These are phyloP conservation scores for Scenedesmus sp. DNA, from an alignment of 163 green algal species.

Conservation along the genomic window DNA sequence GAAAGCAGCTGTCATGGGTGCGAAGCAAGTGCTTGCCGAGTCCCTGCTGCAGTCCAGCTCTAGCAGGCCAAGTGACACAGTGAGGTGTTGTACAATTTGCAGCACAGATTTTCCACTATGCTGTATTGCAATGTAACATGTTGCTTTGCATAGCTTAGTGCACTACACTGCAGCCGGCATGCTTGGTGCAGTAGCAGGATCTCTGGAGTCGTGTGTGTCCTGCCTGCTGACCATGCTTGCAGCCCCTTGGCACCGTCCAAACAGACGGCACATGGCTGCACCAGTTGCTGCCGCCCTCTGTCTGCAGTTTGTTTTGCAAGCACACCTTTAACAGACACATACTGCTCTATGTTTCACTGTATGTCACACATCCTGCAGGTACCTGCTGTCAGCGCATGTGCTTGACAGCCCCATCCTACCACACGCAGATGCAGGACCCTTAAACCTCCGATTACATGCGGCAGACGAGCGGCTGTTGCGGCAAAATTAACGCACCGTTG, in stretches of 20 bases:
- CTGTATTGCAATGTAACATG: background rate
- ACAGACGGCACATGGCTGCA: too few relatives aligned
- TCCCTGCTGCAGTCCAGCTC: background rate
- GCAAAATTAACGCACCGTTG: too few relatives aligned
- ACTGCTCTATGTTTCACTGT: too few relatives aligned
- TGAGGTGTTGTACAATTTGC: too few relatives aligned
- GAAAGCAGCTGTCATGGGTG: background rate
- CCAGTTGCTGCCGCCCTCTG: too few relatives aligned
- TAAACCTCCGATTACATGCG: background rate
- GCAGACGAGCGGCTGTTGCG: too few relatives aligned
- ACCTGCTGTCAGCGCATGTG: background rate
- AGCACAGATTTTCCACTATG: too few relatives aligned
- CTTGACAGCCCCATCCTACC: slow-evolving; percentile 7
- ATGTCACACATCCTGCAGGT: background rate
- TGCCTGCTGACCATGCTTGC: background rate
- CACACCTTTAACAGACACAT: too few relatives aligned
- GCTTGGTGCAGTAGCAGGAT: background rate
- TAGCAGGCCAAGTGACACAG: background rate
- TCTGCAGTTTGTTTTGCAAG: too few relatives aligned
- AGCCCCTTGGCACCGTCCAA: too few relatives aligned
- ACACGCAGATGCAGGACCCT: background rate
- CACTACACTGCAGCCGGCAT: background rate
- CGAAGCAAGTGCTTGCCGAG: background rate
- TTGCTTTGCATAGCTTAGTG: background rate
- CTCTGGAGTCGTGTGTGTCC: background rate